Base-by-base conservation (phyloP, 352 stramenopile species). In the Pelagophyceae sp. region DNA sequence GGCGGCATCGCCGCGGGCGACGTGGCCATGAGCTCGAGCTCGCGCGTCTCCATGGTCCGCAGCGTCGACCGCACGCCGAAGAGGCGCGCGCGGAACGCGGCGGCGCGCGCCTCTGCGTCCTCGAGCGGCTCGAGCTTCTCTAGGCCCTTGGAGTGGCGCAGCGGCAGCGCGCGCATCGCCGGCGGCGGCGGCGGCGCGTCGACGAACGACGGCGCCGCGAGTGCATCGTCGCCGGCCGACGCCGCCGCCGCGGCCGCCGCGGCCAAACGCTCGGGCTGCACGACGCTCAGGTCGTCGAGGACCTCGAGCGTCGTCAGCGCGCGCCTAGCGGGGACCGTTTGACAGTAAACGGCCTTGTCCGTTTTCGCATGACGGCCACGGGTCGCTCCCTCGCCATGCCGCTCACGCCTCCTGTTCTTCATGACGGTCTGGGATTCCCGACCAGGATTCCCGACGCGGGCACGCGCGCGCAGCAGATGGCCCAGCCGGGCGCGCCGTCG, bases 121-220 rank as follows among this genome's bases (percentile, higher is more conserved):
- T 50, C 67, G 17, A 74, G 19, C 35, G 33, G 35, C 67, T 74
- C 67, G 67, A 74, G 35, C 33, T 54, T 31, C 37, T 58, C 38
- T 11, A 74, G 35, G 5, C 19, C 29, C 33, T 40, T 37, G 6
- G 31, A 2, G 61, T 71, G 31, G 3, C 29, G 29, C 61, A 31
- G 6, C 61, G 61, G 6, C 31, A 71, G 61, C 5, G 61, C 6
- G 6, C n/a, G 6, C 19, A 71, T 71, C 61, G 31, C 25, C 61
- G 29, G 54, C 54, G 54, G 11, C 54, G 54, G 11, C 54, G 54
- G 6, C 54, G 54, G 54, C 54, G 29, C 11, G 2, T 6, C 6
- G 6, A 20, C 23, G 61, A 29, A 71, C 11, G 61, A n/a, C n/a
- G n/a, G n/a, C n/a, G n/a, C n/a, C n/a, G n/a, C n/a, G n/a, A n/a